Percentiles rank a stretch among this genome's conserved stretches.
These are phyloP conservation scores for Sarocladiaceae sp. DNA, from an alignment of 2,329 filamentous ascomycete genomes.

Conservation along the genomic window DNA sequence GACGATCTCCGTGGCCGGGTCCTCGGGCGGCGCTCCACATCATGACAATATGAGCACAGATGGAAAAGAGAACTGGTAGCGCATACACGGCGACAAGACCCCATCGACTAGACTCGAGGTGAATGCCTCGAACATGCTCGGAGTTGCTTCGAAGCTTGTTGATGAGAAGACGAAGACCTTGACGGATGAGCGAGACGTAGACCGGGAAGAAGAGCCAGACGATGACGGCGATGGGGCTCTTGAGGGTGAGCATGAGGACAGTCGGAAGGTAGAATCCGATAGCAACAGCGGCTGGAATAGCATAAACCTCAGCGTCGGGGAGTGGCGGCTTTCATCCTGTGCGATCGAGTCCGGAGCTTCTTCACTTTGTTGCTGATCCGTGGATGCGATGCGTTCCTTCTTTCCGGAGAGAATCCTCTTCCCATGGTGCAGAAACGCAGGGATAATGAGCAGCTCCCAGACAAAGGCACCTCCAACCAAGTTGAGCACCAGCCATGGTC, in stretches of 20 bases:
- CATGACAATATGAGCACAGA: conserved; percentile 37
- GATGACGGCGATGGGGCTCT: conserved; percentile 30
- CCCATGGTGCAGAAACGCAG: conserved; percentile 42
- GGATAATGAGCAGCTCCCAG: conserved; percentile 48
- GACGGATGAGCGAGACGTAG: conserved; percentile 41
- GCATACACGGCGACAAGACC: conserved; percentile 39
- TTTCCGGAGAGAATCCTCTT: conserved; percentile 26
- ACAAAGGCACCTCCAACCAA: conserved; percentile 45
- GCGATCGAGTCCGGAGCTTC: conserved; percentile 16
- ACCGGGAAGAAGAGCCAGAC: conserved; percentile 51
- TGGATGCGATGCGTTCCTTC: neutral
- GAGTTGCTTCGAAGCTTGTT: conserved; percentile 17
- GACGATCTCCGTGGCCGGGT: conserved; percentile 35
- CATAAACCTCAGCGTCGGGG: conserved; percentile 49
- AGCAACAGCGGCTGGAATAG: conserved; percentile 46
- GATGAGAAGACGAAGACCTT: conserved; percentile 26
- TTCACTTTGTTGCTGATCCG: conserved; percentile 10
- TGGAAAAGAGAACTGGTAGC: conserved; percentile 38
- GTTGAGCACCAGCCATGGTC: conserved; percentile 44
- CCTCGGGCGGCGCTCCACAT: conserved; percentile 31
- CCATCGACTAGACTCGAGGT: conserved; percentile 38
- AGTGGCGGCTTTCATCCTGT: conserved; percentile 29
- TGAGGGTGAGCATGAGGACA: conserved; percentile 39
- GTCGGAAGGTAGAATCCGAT: conserved; percentile 45
- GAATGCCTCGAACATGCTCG: conserved; percentile 25